phyloP scores from a whole-genome alignment of 257 asterid species.

The Primulina huaijiensis region DNA sequence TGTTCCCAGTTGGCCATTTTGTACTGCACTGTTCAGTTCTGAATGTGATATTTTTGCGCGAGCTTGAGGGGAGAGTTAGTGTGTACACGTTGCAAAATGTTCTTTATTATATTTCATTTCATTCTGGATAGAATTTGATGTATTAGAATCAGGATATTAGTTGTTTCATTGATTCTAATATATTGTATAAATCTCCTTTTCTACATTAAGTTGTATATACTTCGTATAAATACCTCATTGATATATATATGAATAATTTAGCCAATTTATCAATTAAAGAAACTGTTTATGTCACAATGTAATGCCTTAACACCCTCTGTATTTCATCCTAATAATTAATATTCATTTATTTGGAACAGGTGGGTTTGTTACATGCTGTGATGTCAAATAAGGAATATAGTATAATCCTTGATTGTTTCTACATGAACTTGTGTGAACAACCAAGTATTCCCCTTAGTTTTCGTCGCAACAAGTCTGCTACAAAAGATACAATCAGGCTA shows the following conservation, averaged over 20 bases:
- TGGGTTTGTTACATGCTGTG: conserved; percentile 77
- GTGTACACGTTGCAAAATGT: too few relatives aligned
- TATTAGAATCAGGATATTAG: too few relatives aligned
- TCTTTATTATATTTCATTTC: too few relatives aligned
- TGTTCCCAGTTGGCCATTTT: too few relatives aligned
- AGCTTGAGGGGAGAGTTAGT: background rate
- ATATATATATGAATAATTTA: too few relatives aligned
- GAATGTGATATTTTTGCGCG: background rate
- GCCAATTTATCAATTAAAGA: too few relatives aligned
- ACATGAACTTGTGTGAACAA: conserved; percentile 76
- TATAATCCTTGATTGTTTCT: conserved; percentile 79
- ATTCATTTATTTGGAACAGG: conserved; percentile 47
- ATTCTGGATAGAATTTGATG: too few relatives aligned
- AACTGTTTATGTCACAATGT: conserved; percentile 1
- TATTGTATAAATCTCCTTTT: too few relatives aligned
- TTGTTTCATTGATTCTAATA: too few relatives aligned
- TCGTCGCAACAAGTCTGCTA: conserved; percentile 71
- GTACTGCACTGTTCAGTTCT: too few relatives aligned
- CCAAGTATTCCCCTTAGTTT: conserved; percentile 90
- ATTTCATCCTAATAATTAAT: conserved; percentile 12
- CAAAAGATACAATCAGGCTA: conserved; percentile 83
- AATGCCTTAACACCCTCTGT: conserved; percentile 11
- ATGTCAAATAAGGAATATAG: conserved; percentile 93
- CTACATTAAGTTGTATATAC: too few relatives aligned
- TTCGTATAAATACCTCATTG: too few relatives aligned